Base-by-base conservation (phyloP, 495 filamentous ascomycete species). In the Penicillium subrubescens region DNA sequence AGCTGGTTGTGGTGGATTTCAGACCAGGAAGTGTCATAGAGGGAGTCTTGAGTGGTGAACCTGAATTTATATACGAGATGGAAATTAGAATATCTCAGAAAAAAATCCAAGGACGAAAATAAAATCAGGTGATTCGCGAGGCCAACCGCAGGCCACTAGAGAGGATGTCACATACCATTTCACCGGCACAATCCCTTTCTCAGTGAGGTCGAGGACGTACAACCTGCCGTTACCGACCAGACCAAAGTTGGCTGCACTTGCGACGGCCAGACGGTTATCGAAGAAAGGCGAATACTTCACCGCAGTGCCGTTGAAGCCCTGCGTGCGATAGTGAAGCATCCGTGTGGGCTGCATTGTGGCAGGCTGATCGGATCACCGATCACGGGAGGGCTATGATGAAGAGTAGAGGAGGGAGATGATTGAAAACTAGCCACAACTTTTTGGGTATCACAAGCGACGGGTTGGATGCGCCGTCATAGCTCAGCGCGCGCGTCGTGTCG, bases 271-370 rank as follows among this genome's bases (percentile, higher is more conserved):
- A 37, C 93, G 89, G 56, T 90, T 93, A 80, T 97, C 94, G 82
- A 94, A 95, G 83, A 97, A 99, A 39, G 95, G 93, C 23, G 94
- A 97, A 83, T 97, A 99, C 77, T 97, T 96, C 70, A 96, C 92
- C 67, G 90, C 89, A 77, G 93, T 96, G 67, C 93, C 94, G 76
- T 97, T 95, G 86, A 87, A 97, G 76, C 94, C 94, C 67, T 91
- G 85, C 25, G 95, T 98, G 67, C 90, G 90, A 79, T 88, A 97
- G 77, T 97, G 92, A 66, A 97, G 88, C 94, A 98, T 97, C 61
- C 61, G 59, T 69, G 69, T 50, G 43, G 25, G 25, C 25, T 27
- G 25, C 25, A 27, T 27, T 4, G 25, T 27, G 25, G 25, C 25
- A 29, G 52, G 54, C 41, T 25, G 64, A 64, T 59, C 66, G 54